phyloP scores from a whole-genome alignment of 345 rosid species.

The Aethionema arabicum region DNA sequence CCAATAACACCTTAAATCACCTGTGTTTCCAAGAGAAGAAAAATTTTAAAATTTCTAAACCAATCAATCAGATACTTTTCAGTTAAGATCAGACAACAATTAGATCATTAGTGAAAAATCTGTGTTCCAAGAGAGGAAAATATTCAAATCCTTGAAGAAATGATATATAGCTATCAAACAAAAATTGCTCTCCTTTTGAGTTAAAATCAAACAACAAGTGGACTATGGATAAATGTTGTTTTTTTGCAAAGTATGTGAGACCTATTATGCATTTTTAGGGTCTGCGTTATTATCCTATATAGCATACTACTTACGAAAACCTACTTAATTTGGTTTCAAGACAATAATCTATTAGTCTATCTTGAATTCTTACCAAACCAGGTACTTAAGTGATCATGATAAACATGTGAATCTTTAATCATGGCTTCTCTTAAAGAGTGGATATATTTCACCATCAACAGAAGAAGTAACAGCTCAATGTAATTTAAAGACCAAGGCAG shows the following conservation, averaged over 20 bases:
- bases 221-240: constrained; percentile 18
- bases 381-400: constrained; percentile 22
- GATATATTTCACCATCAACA: constrained; percentile 15
- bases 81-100: constrained; percentile 21
- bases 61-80: constrained; percentile 11
- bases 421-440: constrained; percentile 10
- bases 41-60: constrained; percentile 24
- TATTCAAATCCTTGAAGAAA: constrained; percentile 18
- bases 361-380: constrained; percentile 26
- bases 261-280: constrained; percentile 22
- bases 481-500: constrained; percentile 9
- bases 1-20: constrained; percentile 24
- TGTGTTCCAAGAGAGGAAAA: constrained; percentile 26
- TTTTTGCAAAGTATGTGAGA: constrained; percentile 25
- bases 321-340: constrained; percentile 21
- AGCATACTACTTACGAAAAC: background rate
- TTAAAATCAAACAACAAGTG: constrained; percentile 33
- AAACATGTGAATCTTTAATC: constrained; percentile 5
- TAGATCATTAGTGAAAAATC: constrained; percentile 9
- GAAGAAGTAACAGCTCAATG: constrained; percentile 4
- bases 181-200: constrained; percentile 21
- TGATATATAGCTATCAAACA: constrained; percentile 14
- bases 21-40: constrained; percentile 32
- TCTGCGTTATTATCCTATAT: constrained; percentile 15
- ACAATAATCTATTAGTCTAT: constrained; percentile 28